Evolutionary conservation across 192 early-diverging fungal genomes (phyloP), one percentile per base, ranked within the genome.

Genomic region (Coemansia sp.): DNA sequence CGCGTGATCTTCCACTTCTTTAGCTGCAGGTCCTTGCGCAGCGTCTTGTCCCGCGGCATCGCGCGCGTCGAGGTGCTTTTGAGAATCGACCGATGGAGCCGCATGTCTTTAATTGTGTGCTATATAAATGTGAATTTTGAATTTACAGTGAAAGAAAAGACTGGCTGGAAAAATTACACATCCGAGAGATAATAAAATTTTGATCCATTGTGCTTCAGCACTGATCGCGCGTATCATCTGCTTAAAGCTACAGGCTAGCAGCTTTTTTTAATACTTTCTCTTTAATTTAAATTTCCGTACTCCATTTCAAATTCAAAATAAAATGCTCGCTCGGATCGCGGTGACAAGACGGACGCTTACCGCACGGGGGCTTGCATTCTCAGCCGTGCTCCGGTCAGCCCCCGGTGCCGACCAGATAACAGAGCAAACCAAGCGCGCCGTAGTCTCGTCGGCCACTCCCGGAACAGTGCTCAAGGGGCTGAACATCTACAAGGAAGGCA

Each of bases 391-490:
- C 13, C 50, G 59, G n/a, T 53, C 40, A 19, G 59, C 14, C 30
- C 43, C 24, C 49, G 37, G 30, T n/a, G 33, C 48, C 49, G 21
- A 22, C 21, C 55, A 63, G 38, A 15, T 17, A 5, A 27, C 24
- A 54, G 47, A 34, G 14, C 14, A 56, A 38, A 21, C 17, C 3
- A 34, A 45, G 33, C 23, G 23, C 9, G 44, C 62, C n/a, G 62
- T 24, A 8, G 5, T 51, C 7, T 90, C 88, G 13, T 83, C 82
- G 19, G 85, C 69, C 55, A 79, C 82, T 2, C 82, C 86, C 17
- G 94, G 94, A 42, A 87, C 91, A 0, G 83, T 90, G 8, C 63
- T 98, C 55, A 93, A 92, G 73, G 91, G 91, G 0, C 67, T 98
- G 39, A 93, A 93, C 63, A 91, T 89, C 55, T 76, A 90, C 56